Evolutionary conservation across 305 asterid genomes (phyloP), one percentile per base, ranked within the genome.

Genomic region (Andrographis paniculata): DNA sequence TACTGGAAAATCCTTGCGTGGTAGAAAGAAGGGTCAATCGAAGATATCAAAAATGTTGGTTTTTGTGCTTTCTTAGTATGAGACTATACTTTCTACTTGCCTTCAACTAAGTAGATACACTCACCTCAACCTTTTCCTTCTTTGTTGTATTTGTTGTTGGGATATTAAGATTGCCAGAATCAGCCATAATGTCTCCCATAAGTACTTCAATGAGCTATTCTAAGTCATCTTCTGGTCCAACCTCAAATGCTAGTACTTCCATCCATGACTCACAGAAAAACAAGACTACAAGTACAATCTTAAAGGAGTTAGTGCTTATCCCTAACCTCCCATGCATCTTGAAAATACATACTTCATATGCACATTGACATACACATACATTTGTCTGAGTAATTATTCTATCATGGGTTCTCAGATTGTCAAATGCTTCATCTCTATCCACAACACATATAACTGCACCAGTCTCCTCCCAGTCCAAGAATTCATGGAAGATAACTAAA

Each of bases 401-500:
- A 20, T 61, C 56, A 17, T 58, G 65, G 48, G 46, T 43, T 62
- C 53, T 59, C 76, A 91, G 96, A 66, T 56, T 67, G 40, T 60
- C 67, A 44, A 65, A 43, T 18, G 43, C 48, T 36, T 48, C 75
- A 35, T 52, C 62, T 59, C 62, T 69, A 62, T 66, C 76, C 58
- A 55, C 60, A 28, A 73, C 60, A 56, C 40, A 60, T 70, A 72
- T 58, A 54, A 66, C 79, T 28, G 55, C 67, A 22, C 54, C 64
- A 50, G 51, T 61, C 55, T 76, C 91, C 33, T 62, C 58, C 45
- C 72, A 68, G 45, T 62, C 78, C 47, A 79, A 69, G 71, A 63
- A 62, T 68, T 67, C 81, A 31, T 70, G 68, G 71, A 91, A 83
- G 85, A 83, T 86, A 65, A 91, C 96, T 41, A 86, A 77, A 80